Evolutionary conservation across 2,329 filamentous ascomycete species (phyloP).

Genomic region (Tolypocladium paradoxum): DNA sequence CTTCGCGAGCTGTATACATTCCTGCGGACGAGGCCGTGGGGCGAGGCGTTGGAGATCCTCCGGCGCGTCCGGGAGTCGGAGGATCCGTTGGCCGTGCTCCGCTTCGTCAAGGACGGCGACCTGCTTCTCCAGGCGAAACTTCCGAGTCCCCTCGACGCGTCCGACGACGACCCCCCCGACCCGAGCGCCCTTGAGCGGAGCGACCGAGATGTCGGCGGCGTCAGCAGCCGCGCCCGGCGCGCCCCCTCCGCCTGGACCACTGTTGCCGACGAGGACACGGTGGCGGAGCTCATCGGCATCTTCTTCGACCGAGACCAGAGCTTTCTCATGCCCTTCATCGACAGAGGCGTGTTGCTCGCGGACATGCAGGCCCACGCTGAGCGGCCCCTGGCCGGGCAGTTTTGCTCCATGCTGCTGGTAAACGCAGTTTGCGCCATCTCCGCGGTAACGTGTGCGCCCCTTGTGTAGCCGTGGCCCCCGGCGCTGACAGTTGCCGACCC

Average conservation of each 20-base stretch:
- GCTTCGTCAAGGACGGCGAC: background rate
- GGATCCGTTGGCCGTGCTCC: background rate
- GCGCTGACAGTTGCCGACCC: too few species aligned
- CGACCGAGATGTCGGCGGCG: background rate
- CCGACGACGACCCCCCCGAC: background rate
- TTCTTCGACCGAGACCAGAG: background rate
- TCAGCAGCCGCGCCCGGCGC: background rate
- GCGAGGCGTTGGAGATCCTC: slow-evolving; percentile 1
- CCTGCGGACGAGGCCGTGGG: background rate
- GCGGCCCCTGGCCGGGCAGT: background rate
- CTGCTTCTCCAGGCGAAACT: background rate
- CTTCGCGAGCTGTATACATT: slow-evolving; percentile 1
- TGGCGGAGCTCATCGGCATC: background rate
- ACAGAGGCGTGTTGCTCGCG: background rate
- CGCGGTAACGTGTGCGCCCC: background rate
- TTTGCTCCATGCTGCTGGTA: background rate
- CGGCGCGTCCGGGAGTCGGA: background rate
- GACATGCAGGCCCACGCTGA: background rate
- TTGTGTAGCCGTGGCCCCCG: too few species aligned
- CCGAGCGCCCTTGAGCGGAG: background rate
- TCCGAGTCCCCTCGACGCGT: too few species aligned
- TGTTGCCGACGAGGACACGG: background rate
- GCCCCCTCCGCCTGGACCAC: background rate
- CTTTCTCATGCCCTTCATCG: slow-evolving; percentile 1
- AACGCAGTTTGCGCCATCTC: slow-evolving; percentile 1